These are phyloP conservation scores for Kazachstania viticola DNA, from an alignment of 805 yeast genomes.

Conservation along the genomic window DNA sequence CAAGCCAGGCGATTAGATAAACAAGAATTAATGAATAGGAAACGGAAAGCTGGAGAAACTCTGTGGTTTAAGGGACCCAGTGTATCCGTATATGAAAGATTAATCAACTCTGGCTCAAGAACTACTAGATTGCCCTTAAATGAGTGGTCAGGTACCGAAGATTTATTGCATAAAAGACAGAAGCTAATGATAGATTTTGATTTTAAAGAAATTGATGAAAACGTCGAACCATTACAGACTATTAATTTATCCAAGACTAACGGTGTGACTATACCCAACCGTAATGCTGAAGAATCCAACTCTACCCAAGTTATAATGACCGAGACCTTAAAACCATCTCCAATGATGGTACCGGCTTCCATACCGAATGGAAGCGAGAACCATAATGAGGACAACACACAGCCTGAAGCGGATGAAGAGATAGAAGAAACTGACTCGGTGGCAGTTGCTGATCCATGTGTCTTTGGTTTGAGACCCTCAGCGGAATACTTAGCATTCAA, in stretches of 20 bases:
- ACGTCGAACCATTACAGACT: too few relatives aligned
- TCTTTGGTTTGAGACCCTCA: conserved; percentile 42
- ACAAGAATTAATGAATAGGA: conserved; percentile 14
- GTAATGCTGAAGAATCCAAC: not conserved
- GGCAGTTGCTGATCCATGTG: conserved; percentile 8
- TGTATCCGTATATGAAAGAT: conserved; percentile 32
- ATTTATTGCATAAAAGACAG: conserved; percentile 8
- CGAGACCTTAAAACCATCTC: too few relatives aligned
- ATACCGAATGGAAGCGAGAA: too few relatives aligned
- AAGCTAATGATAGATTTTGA: conserved; percentile 12
- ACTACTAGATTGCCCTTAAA: conserved; percentile 13
- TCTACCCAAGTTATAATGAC: not conserved
- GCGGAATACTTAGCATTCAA: conserved; percentile 63
- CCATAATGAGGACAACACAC: conserved; percentile 10
- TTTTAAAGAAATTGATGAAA: conserved; percentile 3
- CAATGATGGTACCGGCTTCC: too few relatives aligned
- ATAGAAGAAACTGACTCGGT: conserved; percentile 4
- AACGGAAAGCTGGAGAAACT: conserved; percentile 29
- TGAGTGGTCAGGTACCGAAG: conserved; percentile 1
- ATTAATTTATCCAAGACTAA: too few relatives aligned
- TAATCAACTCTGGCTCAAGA: conserved; percentile 20
- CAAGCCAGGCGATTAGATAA: conserved; percentile 15
- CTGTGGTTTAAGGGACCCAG: conserved; percentile 68
- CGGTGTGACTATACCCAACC: too few relatives aligned
- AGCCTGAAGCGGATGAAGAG: conserved; percentile 11